Percentiles rank a stretch among this genome's conserved stretches.
phyloP scores from a whole-genome alignment of 805 yeast species.

The Zygotorulaspora sp. region DNA sequence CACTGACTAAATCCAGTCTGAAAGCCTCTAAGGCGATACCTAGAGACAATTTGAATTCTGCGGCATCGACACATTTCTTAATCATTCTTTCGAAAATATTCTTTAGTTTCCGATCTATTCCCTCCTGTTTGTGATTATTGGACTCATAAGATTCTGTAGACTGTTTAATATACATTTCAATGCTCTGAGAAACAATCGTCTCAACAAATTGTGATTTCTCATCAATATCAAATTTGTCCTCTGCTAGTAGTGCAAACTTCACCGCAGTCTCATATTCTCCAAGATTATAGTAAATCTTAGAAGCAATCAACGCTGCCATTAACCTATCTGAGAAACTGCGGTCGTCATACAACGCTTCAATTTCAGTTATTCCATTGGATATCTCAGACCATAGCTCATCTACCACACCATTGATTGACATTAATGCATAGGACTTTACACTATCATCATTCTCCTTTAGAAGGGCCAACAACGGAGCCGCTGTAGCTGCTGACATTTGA shows the following conservation, averaged over 20 bases:
- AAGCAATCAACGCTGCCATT: conserved; percentile 86
- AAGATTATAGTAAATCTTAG: conserved; percentile 84
- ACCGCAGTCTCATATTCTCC: conserved; percentile 93
- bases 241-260: conserved; percentile 82
- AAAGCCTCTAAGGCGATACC: conserved; percentile 89
- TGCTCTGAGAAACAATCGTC: conserved; percentile 90
- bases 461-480: conserved; percentile 88
- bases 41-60: conserved; percentile 74
- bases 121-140: conserved; percentile 28
- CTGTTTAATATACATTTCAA: conserved; percentile 68
- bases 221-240: conserved; percentile 63
- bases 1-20: conserved; percentile 73
- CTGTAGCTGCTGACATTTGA: conserved; percentile 66
- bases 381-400: conserved; percentile 97
- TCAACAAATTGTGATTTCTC: conserved; percentile 83
- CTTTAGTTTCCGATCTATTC: conserved; percentile 58
- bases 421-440: conserved; percentile 78
- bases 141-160: conserved; percentile 49
- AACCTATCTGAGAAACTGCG: conserved; percentile 65
- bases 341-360: conserved; percentile 91
- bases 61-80: conserved; percentile 62
- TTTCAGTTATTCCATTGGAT: conserved; percentile 80
- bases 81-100: conserved; percentile 83
- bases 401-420: conserved; percentile 73
- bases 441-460: conserved; percentile 74